Conservation (phyloP, 208 protist species). For the Wallacemonas sp. region DNA sequence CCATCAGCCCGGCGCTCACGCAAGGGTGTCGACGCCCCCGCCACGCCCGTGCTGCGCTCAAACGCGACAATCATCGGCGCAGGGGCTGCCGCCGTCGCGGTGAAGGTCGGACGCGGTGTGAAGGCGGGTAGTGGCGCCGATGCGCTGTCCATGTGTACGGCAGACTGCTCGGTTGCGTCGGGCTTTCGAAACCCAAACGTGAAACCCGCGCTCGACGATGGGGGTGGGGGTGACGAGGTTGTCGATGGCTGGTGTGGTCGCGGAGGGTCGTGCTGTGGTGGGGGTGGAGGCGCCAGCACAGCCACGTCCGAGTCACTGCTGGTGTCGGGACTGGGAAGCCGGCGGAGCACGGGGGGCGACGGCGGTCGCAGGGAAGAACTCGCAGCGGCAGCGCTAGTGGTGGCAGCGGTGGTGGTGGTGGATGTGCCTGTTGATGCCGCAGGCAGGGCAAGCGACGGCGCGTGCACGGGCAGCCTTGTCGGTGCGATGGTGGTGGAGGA, state of each 20-base stretch:
- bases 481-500: neutral
- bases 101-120: neutral
- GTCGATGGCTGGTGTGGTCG: neutral
- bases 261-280: too few relatives aligned
- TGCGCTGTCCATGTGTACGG: neutral
- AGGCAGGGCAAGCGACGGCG: too few relatives aligned
- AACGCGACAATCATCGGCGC: neutral
- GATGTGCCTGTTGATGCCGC: too few relatives aligned
- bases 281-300: too few relatives aligned
- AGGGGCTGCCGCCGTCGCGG: neutral
- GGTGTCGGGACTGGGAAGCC: neutral
- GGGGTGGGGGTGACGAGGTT: too few relatives aligned
- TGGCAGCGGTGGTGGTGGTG: neutral
- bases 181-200: neutral
- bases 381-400: neutral
- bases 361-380: neutral
- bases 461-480: too few relatives aligned
- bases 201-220: neutral
- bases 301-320: neutral
- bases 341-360: neutral
- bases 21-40: neutral
- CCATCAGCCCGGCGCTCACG: slow-evolving; percentile 5
- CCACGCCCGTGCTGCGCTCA: neutral
- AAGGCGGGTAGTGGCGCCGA: neutral
- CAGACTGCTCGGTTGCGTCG: neutral